Conservation (phyloP, 768 basidiomycete species). For the Hydnum rufescens region DNA sequence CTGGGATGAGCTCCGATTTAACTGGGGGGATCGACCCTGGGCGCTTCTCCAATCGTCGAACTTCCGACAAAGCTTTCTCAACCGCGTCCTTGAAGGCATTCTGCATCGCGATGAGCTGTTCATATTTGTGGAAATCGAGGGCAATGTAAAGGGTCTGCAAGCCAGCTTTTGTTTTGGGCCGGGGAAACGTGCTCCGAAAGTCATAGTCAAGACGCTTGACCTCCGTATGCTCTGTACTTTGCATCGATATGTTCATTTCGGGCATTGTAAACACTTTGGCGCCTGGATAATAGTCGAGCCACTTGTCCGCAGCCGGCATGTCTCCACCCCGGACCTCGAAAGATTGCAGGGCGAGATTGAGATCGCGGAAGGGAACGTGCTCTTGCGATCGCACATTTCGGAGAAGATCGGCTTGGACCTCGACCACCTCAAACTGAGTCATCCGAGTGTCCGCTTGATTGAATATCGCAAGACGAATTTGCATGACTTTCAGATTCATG, state of each 20-base stretch:
- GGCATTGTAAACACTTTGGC: slow-evolving; percentile 58
- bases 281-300: slow-evolving; percentile 44
- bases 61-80: slow-evolving; percentile 22
- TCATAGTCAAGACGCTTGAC: slow-evolving; percentile 19
- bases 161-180: slow-evolving; percentile 19
- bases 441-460: slow-evolving; percentile 60
- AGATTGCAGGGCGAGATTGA: slow-evolving; percentile 55
- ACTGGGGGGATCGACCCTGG: not conserved
- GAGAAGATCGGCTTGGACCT: slow-evolving; percentile 50
- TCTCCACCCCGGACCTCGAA: slow-evolving; percentile 36
- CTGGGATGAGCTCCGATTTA: not conserved
- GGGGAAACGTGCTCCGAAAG: slow-evolving; percentile 11
- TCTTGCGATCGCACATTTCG: slow-evolving; percentile 35
- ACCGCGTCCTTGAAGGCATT: slow-evolving; percentile 60
- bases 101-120: slow-evolving; percentile 59
- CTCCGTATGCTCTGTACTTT: slow-evolving; percentile 37
- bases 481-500: slow-evolving; percentile 48
- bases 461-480: slow-evolving; percentile 52
- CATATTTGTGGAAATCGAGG: slow-evolving; percentile 61
- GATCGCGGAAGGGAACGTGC: slow-evolving; percentile 35
- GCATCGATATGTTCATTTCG: slow-evolving; percentile 66
- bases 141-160: slow-evolving; percentile 66
- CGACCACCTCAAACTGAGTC: slow-evolving; percentile 49
- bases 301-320: slow-evolving; percentile 20
- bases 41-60: not conserved